Conservation (phyloP, 441 rosid genomes). For the Codiaeum variegatum region DNA sequence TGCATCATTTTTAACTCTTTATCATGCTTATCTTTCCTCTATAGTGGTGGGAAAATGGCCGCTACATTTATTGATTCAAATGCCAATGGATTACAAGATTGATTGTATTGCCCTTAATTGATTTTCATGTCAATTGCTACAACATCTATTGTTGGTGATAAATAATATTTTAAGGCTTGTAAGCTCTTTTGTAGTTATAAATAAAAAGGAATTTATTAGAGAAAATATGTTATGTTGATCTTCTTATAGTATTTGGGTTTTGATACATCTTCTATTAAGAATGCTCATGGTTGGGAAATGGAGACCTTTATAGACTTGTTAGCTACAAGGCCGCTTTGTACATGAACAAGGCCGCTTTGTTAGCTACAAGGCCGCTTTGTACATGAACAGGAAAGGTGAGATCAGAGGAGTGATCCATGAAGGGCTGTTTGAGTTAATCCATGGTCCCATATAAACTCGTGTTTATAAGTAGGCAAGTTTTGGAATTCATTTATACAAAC, state of each 20-base stretch:
- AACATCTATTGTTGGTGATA: neutral
- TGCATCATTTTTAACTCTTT: slow-evolving; percentile 14
- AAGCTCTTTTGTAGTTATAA: neutral
- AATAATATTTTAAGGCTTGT: neutral
- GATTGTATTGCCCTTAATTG: neutral
- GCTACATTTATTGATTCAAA: neutral
- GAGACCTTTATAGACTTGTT: neutral
- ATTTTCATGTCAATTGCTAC: neutral
- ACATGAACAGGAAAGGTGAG: neutral
- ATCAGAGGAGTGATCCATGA: neutral
- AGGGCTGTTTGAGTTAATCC: neutral
- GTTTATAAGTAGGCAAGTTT: no score
- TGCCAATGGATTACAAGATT: neutral
- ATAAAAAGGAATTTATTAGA: neutral
- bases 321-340: neutral
- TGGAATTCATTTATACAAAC: no score
- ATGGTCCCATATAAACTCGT: neutral
- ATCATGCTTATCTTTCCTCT: neutral
- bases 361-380: neutral
- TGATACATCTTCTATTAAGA: neutral
- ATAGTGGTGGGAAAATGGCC: neutral
- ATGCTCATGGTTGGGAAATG: neutral
- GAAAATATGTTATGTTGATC: neutral
- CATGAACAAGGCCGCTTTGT: no score
- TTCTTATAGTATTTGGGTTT: neutral